Percentiles rank a stretch among this genome's conserved stretches.
These are phyloP conservation scores for Trichoderma gracile DNA, from an alignment of 2,329 filamentous ascomycete species.

Conservation along the genomic window DNA sequence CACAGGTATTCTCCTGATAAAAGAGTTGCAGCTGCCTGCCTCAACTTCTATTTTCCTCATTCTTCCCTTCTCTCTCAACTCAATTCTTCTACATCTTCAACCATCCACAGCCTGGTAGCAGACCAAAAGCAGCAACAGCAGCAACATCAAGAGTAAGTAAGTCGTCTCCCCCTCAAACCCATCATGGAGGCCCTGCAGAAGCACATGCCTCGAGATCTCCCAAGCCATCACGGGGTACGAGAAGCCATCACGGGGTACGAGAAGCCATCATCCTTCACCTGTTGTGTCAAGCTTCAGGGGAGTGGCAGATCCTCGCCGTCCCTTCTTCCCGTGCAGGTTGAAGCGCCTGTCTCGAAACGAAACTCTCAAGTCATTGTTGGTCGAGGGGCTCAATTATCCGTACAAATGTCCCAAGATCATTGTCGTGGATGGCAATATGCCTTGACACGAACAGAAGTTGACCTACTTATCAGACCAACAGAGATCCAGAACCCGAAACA, in stretches of 20 bases:
- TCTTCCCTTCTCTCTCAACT: not conserved
- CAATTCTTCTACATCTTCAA: not conserved
- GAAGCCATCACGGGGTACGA: no score
- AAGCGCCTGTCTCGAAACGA: not conserved
- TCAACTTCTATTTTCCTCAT: not conserved
- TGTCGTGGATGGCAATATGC: not conserved
- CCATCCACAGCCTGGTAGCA: not conserved
- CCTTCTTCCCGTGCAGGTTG: no score
- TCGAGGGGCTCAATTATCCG: not conserved
- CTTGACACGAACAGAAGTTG: not conserved
- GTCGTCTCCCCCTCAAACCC: no score
- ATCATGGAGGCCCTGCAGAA: no score
- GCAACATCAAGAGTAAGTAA: no score
- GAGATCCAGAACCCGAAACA: not conserved
- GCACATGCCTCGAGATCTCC: no score
- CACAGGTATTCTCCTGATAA: not conserved
- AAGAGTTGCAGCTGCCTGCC: no score
- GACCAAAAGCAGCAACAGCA: not conserved
- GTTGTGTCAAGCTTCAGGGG: no score
- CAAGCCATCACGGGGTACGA: no score
- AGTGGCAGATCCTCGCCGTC: no score
- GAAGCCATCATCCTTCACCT: no score
- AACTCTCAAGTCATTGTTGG: not conserved
- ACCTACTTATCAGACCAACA: not conserved
- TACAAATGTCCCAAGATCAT: not conserved